Percentiles rank a stretch among this genome's conserved stretches.
phyloP scores from a whole-genome alignment of 1,139 yeast genomes.

The Candida sojae region DNA sequence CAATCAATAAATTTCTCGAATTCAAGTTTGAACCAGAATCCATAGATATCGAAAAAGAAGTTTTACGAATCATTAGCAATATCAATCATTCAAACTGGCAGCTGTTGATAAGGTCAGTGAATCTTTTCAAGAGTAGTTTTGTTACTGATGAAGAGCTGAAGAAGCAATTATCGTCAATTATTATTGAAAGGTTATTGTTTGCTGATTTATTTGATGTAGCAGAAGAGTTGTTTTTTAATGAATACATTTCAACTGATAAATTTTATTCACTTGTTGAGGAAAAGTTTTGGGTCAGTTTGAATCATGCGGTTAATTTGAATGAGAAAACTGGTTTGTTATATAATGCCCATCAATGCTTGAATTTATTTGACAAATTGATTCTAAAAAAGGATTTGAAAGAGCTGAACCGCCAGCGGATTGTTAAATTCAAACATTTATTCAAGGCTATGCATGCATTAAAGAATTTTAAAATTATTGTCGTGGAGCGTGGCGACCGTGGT shows the following conservation, averaged over 20 bases:
- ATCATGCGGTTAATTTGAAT: slow-evolving; percentile 51
- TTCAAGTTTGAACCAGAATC: slow-evolving; percentile 25
- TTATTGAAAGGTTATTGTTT: slow-evolving; percentile 42
- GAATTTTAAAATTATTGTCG: slow-evolving; percentile 38
- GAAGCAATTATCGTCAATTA: slow-evolving; percentile 27
- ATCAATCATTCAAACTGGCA: slow-evolving; percentile 36
- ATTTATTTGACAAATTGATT: slow-evolving; percentile 29
- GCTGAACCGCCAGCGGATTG: slow-evolving; percentile 18
- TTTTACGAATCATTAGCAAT: slow-evolving; percentile 28
- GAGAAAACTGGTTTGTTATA: slow-evolving; percentile 47
- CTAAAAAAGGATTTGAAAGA: slow-evolving; percentile 12
- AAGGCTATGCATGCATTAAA: slow-evolving; percentile 31
- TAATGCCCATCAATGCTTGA: slow-evolving; percentile 41
- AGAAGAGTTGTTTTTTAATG: slow-evolving; percentile 17
- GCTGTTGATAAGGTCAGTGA: slow-evolving; percentile 24
- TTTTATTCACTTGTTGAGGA: slow-evolving; percentile 25
- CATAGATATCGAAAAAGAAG: slow-evolving; percentile 27
- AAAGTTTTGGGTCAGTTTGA: slow-evolving; percentile 58
- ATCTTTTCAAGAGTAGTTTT: slow-evolving; percentile 28
- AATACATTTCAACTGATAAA: slow-evolving; percentile 17
- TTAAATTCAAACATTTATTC: slow-evolving; percentile 29
- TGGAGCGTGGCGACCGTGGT: slow-evolving; percentile 20
- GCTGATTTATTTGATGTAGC: slow-evolving; percentile 38
- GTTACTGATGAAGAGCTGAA: slow-evolving; percentile 17
- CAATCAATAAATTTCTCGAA: slow-evolving; percentile 35